Percentiles rank a stretch among this genome's conserved stretches.
Evolutionary conservation across 2,329 filamentous ascomycete genomes (phyloP).

Genomic region (Epichloe uncinata): DNA sequence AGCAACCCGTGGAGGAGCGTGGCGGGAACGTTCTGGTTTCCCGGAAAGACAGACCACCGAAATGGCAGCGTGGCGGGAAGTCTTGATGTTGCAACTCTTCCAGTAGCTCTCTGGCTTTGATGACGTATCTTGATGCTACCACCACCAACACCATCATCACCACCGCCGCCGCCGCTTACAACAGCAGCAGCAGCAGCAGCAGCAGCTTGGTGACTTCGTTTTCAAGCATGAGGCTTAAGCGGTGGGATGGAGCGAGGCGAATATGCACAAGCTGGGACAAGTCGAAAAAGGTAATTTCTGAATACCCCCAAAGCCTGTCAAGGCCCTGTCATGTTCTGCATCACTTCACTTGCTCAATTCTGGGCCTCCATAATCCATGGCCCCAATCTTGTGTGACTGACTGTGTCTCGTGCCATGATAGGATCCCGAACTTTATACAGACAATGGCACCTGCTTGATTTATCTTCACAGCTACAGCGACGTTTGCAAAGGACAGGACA

Average conservation of each 20-base stretch:
- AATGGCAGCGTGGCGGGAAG: not conserved
- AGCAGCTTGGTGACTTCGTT: not conserved
- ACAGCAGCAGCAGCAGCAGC: not conserved
- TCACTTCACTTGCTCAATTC: not conserved
- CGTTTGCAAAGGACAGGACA: constrained; percentile 37
- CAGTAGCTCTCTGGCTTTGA: not conserved
- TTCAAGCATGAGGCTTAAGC: constrained; percentile 1
- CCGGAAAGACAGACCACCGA: not conserved
- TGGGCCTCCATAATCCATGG: not conserved
- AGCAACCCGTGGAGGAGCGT: not conserved
- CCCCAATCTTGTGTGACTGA: not conserved
- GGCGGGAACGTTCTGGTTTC: not conserved
- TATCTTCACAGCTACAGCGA: constrained; percentile 40
- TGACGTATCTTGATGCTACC: constrained; percentile 1
- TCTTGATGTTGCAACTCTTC: not conserved
- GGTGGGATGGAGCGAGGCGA: constrained; percentile 8
- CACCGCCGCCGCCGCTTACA: no score
- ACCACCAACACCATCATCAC: not conserved
- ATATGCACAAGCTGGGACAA: constrained; percentile 6
- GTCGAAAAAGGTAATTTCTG: constrained; percentile 4
- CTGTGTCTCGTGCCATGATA: constrained; percentile 18
- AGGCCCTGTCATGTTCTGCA: not conserved
- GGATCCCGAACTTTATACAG: constrained; percentile 61
- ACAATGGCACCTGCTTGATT: constrained; percentile 54
- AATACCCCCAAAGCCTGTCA: not conserved